Evolutionary conservation across 2,329 filamentous ascomycete species (phyloP).

Genomic region (Verticillium nubilum): DNA sequence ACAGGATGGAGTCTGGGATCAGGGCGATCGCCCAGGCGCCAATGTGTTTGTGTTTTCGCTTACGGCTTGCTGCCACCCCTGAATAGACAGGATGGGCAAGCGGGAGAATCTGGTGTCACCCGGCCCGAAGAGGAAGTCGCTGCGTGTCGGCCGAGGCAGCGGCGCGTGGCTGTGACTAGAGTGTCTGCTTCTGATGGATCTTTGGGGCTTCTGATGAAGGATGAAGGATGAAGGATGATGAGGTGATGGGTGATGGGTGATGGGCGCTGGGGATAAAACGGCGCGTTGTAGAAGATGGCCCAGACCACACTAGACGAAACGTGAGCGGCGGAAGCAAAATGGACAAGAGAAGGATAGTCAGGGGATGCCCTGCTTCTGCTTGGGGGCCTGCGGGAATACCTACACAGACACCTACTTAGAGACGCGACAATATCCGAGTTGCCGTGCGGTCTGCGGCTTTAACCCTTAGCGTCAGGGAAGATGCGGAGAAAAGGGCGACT

Average conservation of each 20-base stretch:
- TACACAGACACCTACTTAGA: neutral
- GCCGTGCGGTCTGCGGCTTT: neutral
- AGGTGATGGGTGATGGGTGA: neutral
- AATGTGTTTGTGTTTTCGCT: slow-evolving; percentile 1
- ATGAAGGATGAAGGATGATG: too few species aligned
- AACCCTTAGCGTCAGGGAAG: neutral
- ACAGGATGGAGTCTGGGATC: neutral
- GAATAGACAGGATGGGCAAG: neutral
- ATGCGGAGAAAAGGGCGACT: neutral
- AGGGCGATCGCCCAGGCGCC: slow-evolving; percentile 2
- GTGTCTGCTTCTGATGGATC: neutral
- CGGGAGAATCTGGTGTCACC: neutral
- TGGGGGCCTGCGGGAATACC: neutral
- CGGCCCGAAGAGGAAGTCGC: neutral
- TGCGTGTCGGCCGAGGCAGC: neutral
- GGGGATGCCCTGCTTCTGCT: neutral
- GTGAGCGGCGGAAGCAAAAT: neutral
- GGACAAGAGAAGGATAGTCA: neutral
- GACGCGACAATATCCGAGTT: neutral
- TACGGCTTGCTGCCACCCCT: neutral
- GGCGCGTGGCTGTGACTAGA: neutral
- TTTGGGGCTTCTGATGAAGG: neutral
- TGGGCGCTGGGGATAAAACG: neutral
- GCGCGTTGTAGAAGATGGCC: neutral
- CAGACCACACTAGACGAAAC: neutral